Evolutionary conservation across 2,329 filamentous ascomycete species (phyloP), one percentile per base, ranked within the genome.

Genomic region (Epicoccum nigrum): DNA sequence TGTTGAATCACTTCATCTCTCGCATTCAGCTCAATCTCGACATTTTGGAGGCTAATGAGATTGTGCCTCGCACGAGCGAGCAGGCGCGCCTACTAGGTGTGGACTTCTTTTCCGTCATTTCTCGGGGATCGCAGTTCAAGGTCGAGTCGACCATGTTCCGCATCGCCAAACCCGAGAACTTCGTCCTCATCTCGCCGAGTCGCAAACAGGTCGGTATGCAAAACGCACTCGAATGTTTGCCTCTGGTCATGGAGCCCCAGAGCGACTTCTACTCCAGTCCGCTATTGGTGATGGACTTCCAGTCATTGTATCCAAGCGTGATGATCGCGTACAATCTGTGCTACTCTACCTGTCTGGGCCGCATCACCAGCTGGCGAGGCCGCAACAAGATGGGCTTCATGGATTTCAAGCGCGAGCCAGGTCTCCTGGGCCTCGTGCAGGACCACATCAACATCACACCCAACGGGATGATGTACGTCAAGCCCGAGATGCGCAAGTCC

Each of bases 291-390:
- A 80, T 99, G 6, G 94, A 99, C 73, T 99, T 99, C 58, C 93
- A 97, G 68, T 96, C 91, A 53, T 77, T 99, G 39, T 99, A 99
- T 60, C 94, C 94, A 0, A 97, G 92, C 72, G 87, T 97, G 54
- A 97, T 99, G 92, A 97, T 99, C 68, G 94, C 94, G 0, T 97
- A 99, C 77, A 99, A 99, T 67, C 94, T 97, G 69, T 99, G 94
- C 76, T 99, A 99, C 69, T 97, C 94, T 0, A 99, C 94, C 0
- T 99, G 92, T 62, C 80, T 97, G 0, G 94, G 94, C 0, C 85
- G 94, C 23, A 86, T 96, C 31, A 84, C 86, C 21, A 85, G 86
- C 62, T 97, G 93, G 93, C 85, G 91, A n/a, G 92, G 92, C 2
- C 86, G 83, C 23, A 92, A 91, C 77, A 96, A 97, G 75, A 91